Base-by-base conservation (phyloP, 2,329 filamentous ascomycete genomes). In the Elsinoe fawcettii region DNA sequence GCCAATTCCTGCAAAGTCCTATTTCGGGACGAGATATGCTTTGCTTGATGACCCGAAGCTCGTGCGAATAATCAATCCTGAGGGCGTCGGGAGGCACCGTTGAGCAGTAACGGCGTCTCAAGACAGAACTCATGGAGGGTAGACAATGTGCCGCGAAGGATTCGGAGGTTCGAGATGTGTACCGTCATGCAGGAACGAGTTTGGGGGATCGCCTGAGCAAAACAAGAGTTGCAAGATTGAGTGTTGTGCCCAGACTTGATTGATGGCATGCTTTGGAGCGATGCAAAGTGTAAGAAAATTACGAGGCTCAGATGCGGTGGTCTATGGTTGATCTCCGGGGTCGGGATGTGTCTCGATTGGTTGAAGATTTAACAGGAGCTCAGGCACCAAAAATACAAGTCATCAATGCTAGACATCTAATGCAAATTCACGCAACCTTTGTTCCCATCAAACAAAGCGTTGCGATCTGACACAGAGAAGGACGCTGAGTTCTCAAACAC, bases 261-360 rank as follows among this genome's bases (percentile, higher is more conserved):
- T 23, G 20, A 27, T 46, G 41, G 22, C 41, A 53, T 23, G 32
- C 27, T 53, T 37, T 47, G 39, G 54, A 56, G 32, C 27, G 18
- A 56, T 18, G 27, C 14, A 36, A 46, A 56, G 54, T 34, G 54
- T 56, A 46, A 56, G 54, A 23, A 56, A n/a, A 44, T 36, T 44
- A 46, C 54, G 41, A 46, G 54, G 54, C 18, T 16, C 20, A 22
- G 30, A 30, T 37, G 49, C 16, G 20, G 32, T 53, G 49, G 11
- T 22, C 9, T 22, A 36, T 53, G 49, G 49, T 53, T 53, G 49
- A 53, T 34, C 32, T 39, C 32, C 49, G 49, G 49, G n/a, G 16
- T n/a, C 14, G 34, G 22, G 32, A 30, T 20, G 30, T 27, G 14
- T 25, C 14, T 25, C 30, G 12, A 53, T 53, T 53, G 49, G 49